Evolutionary conservation across 805 yeast species (phyloP).

Genomic region (Ogataea paradorogensis): DNA sequence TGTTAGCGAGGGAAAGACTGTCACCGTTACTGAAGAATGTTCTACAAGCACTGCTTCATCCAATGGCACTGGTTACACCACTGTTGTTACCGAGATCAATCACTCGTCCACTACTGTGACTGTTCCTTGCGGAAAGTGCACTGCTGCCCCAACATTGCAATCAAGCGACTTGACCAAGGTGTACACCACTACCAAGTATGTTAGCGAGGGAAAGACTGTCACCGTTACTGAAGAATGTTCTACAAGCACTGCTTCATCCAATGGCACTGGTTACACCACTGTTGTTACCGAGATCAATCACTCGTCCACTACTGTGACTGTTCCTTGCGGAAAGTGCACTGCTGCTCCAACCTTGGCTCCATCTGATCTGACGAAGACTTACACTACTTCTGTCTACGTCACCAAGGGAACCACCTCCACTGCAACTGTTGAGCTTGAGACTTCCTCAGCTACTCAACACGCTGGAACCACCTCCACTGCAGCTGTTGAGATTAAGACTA

Average conservation of each 20-base stretch:
- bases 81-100: conserved; percentile 5
- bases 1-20: conserved; percentile 8
- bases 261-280: conserved; percentile 2
- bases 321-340: conserved; percentile 15
- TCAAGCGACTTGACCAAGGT: conserved; percentile 9
- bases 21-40: conserved; percentile 12
- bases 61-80: conserved; percentile 12
- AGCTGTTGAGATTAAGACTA: conserved; percentile 2
- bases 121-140: conserved; percentile 18
- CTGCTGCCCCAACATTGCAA: conserved; percentile 5
- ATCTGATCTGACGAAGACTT: conserved; percentile 9
- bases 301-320: conserved; percentile 19
- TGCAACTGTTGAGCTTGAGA: conserved; percentile 5
- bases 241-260: conserved; percentile 1
- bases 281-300: conserved; percentile 2
- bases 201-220: conserved; percentile 10
- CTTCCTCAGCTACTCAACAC: background rate
- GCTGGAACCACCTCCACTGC: conserved; percentile 4
- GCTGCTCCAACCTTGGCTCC: conserved; percentile 5
- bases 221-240: conserved; percentile 11
- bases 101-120: conserved; percentile 17
- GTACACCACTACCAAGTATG: conserved; percentile 12
- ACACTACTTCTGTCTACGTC: conserved; percentile 12
- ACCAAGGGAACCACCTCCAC: conserved; percentile 10
- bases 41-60: conserved; percentile 1